Evolutionary conservation across 192 early-diverging fungal genomes (phyloP).

Genomic region (Anaeromyces robustus): DNA sequence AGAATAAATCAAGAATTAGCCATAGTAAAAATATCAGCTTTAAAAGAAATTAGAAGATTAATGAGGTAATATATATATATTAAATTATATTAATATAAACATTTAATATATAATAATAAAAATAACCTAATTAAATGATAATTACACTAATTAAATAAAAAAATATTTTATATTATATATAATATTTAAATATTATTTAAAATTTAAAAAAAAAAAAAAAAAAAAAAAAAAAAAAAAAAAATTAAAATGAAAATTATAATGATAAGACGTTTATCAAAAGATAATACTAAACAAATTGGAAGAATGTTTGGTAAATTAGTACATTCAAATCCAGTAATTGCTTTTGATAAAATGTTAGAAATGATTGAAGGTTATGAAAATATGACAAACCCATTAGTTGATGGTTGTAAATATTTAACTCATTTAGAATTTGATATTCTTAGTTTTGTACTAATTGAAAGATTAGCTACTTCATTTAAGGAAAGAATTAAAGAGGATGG

Average conservation of each 20-base stretch:
- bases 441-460: slow-evolving; percentile 47
- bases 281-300: slow-evolving; percentile 55
- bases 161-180: too few relatives aligned
- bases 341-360: slow-evolving; percentile 49
- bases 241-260: too few relatives aligned
- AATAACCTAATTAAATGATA: too few relatives aligned
- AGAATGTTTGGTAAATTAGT: slow-evolving; percentile 53
- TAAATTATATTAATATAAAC: too few relatives aligned
- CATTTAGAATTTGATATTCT: slow-evolving; percentile 61
- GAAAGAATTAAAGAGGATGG: slow-evolving; percentile 47
- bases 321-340: slow-evolving; percentile 58
- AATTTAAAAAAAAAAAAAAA: too few relatives aligned
- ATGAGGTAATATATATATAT: slow-evolving; percentile 31
- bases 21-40: slow-evolving; percentile 21
- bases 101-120: too few relatives aligned
- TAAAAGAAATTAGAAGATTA: slow-evolving; percentile 34
- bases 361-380: slow-evolving; percentile 61
- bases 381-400: slow-evolving; percentile 52
- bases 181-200: too few relatives aligned
- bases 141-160: too few relatives aligned
- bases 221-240: too few relatives aligned
- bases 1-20: slow-evolving; percentile 32
- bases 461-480: slow-evolving; percentile 33
- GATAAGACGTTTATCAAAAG: slow-evolving; percentile 44
- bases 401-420: slow-evolving; percentile 57